Base-by-base conservation (phyloP, 257 asterid species). In the Solanum pennellii region DNA sequence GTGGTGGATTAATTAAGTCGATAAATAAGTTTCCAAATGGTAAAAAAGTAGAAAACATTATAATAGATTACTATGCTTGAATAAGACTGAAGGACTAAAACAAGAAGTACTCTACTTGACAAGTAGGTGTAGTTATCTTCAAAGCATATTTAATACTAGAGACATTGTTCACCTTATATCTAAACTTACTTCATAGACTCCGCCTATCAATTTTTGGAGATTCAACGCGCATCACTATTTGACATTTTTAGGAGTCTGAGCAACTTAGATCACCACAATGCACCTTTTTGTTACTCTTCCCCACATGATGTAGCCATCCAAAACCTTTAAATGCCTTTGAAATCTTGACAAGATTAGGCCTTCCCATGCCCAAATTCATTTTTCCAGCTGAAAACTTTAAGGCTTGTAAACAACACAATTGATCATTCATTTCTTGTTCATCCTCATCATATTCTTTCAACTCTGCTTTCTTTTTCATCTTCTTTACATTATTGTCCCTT, bases 251-350 rank as follows among this genome's bases (percentile, higher is more conserved):
- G 33, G 77, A 71, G 42, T 71, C 7, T 1, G 77, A 71, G 42
- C n/a, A 71, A 31, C 7, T 15, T 31, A 71, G 14, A 71, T 91
- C 93, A n/a, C 93, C 95, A 87, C 89, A 91, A 85, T 95, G 97
- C 89, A 97, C 98, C 95, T 96, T 97, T 94, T 97, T 95, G 93
- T 93, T 93, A 49, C 90, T 93, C 87, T 88, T 86, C 16, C 83
- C 91, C 33, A 93, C 89, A 47, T 90, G 89, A 86, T 93, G 96
- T 92, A 97, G 74, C 99, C 99, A 97, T 45, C 99, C 98, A 74
- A 96, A 49, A 66, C 99, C 98, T 91, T 92, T 96, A 39, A 97
- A 90, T 59, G 96, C 98, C 90, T 95, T 97, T 0, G 99, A 87
- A 83, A 97, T 90, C 94, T 91, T 97, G 9, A 90, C 91, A 47